A percentile compares a stretch with the other conserved stretches of the same genome.
These are phyloP conservation scores for Paramecium primaurelia DNA, from an alignment of 73 alveolate species.

Conservation along the genomic window DNA sequence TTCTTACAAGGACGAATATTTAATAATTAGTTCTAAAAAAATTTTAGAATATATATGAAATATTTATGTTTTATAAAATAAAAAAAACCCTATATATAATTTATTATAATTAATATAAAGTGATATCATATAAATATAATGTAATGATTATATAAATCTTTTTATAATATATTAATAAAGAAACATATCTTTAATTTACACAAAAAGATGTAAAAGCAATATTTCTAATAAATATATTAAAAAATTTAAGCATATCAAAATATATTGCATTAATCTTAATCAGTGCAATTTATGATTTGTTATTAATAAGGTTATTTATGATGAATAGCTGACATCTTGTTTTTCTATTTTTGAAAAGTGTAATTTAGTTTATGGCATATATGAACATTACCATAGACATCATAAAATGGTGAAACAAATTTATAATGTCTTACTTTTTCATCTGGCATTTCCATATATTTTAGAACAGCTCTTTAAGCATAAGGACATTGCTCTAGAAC, in stretches of 20 bases:
- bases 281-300: not conserved
- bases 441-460: constrained; percentile 4
- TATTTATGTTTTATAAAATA: not conserved
- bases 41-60: not conserved
- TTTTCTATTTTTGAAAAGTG: not conserved
- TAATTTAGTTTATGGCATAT: not conserved
- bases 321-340: not conserved
- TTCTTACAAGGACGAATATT: not conserved
- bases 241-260: not conserved
- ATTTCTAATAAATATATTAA: not conserved
- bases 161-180: too few species aligned
- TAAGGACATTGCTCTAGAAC: not conserved
- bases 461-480: not conserved
- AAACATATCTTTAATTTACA: too few species aligned
- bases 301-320: not conserved
- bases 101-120: too few species aligned
- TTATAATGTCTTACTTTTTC: not conserved
- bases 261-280: not conserved
- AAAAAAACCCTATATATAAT: too few species aligned
- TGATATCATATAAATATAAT: too few species aligned
- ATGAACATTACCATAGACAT: not conserved
- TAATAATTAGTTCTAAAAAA: not conserved
- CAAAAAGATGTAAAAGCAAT: too few species aligned
- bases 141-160: too few species aligned
- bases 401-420: not conserved